Base-by-base conservation (phyloP, 352 stramenopile genomes). In the Globisporangium polare region DNA sequence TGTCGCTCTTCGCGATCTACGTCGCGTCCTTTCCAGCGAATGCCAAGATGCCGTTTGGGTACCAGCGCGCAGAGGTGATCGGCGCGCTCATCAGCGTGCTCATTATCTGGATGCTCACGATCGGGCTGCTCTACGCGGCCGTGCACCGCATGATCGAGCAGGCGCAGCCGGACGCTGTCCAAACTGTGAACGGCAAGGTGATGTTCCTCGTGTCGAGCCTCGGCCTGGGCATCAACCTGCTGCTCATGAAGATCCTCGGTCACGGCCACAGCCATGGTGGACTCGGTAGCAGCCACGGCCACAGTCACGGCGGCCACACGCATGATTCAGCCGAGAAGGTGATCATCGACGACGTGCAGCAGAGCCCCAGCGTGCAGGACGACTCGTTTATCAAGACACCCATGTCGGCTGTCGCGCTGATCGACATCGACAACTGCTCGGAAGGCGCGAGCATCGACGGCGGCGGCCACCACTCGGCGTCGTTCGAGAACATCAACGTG, bases 171-270 rank as follows among this genome's bases (percentile, higher is more conserved):
- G 64, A 80, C 39, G 73, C 69, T 0, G 73, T 77, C 41, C 62
- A 85, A 47, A 67, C 70, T 27, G 92, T 98, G 5, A 83, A 99
- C 71, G 97, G 97, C 56, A 87, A 92, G 52, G 62, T 98, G 53
- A 99, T 99, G 97, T 95, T 94, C 64, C 66, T 90, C 10, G 90
- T 99, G 24, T 94, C 97, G 5, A 68, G 80, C 39, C 91, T 98
- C 66, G 97, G 97, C 12, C 84, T 99, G 6, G 58, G 96, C 2
- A 82, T 99, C 8, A 99, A 99, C 72, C 62, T 99, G 26, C 66
- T 93, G 52, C 73, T 99, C 56, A 97, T 97, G 65, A 85, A 87
- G 49, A 96, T 98, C 58, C 67, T 98, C 26, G 86, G 81, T 7
- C 88, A 97, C 58, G 72, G 71, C 12, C 77, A 88, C 62, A 65